A percentile compares a stretch with the other conserved stretches of the same genome.
Evolutionary conservation across 2,329 filamentous ascomycete genomes (phyloP).

Genomic region (Mariannaea elegans): DNA sequence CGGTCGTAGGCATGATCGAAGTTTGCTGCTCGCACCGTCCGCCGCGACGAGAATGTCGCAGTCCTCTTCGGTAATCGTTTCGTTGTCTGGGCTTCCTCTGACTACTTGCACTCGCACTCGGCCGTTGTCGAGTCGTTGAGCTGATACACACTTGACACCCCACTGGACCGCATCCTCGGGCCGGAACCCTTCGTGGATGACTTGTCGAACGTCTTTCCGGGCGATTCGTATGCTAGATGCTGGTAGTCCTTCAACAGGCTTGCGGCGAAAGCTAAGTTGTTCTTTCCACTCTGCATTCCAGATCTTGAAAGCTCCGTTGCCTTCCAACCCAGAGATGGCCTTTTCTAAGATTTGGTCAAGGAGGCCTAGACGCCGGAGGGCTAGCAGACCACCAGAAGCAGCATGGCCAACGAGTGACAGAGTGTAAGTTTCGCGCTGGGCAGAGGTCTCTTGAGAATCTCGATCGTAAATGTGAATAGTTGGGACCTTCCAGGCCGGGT

Average conservation of each 20-base stretch:
- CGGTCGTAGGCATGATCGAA: constrained; percentile 50
- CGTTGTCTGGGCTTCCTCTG: not conserved
- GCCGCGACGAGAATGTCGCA: constrained; percentile 57
- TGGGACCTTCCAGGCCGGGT: constrained; percentile 41
- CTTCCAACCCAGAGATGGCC: constrained; percentile 43
- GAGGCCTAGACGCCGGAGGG: constrained; percentile 50
- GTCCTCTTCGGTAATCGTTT: constrained; percentile 23
- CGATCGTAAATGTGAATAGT: constrained; percentile 53
- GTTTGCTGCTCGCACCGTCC: constrained; percentile 54
- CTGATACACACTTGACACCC: constrained; percentile 39
- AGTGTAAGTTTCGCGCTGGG: constrained; percentile 49
- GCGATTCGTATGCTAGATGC: constrained; percentile 48
- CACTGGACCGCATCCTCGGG: constrained; percentile 36
- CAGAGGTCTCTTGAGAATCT: constrained; percentile 43
- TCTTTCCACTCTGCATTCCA: constrained; percentile 51
- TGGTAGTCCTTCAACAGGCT: constrained; percentile 46
- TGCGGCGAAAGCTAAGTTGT: constrained; percentile 43
- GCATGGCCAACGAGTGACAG: constrained; percentile 50
- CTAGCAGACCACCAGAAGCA: constrained; percentile 47
- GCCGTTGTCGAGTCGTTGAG: constrained; percentile 31
- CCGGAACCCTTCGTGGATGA: constrained; percentile 42
- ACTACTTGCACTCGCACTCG: constrained; percentile 34
- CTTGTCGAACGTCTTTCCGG: constrained; percentile 46
- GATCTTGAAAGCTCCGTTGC: constrained; percentile 48
- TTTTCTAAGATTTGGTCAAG: constrained; percentile 45